Conservation (phyloP, 331 rosid genomes). For the Rhamnella rubrinervis region DNA sequence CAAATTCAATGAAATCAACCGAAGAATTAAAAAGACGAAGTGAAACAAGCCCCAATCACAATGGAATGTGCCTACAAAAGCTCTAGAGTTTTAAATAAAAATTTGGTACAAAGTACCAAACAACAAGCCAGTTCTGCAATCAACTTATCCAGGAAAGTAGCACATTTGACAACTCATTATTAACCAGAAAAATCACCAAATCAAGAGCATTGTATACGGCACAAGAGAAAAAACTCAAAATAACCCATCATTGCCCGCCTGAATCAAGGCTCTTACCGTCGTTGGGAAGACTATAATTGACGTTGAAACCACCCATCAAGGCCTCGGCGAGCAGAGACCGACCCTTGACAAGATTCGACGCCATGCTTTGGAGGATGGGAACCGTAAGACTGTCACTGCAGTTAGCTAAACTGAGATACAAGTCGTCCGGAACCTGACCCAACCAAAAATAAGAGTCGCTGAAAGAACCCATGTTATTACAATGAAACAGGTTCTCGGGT, state of each 20-base stretch:
- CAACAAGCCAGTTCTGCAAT: not conserved
- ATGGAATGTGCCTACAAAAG: too few relatives aligned
- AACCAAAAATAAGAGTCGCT: conserved; percentile 43
- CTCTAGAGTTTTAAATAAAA: too few relatives aligned
- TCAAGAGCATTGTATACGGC: too few relatives aligned
- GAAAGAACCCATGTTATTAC: conserved; percentile 6
- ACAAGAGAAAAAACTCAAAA: too few relatives aligned
- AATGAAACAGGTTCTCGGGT: conserved; percentile 38
- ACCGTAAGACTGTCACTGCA: conserved; percentile 37
- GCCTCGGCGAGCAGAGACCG: conserved; percentile 41
- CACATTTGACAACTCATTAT: not conserved
- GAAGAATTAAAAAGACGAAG: too few relatives aligned
- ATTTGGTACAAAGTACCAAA: not conserved
- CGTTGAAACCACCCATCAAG: conserved; percentile 56
- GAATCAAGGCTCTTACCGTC: conserved; percentile 24
- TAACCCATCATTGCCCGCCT: conserved; percentile 49
- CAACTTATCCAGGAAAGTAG: not conserved
- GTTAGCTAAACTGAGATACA: conserved; percentile 10
- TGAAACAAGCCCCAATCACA: too few relatives aligned
- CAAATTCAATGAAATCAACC: too few relatives aligned
- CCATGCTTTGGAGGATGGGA: conserved; percentile 35
- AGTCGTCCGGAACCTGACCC: conserved; percentile 50
- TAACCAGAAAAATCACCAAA: not conserved
- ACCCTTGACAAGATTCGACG: conserved; percentile 11
- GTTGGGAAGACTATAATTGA: conserved; percentile 36